Conservation (phyloP, 495 filamentous ascomycete genomes). For the Penicillium desertorum region DNA sequence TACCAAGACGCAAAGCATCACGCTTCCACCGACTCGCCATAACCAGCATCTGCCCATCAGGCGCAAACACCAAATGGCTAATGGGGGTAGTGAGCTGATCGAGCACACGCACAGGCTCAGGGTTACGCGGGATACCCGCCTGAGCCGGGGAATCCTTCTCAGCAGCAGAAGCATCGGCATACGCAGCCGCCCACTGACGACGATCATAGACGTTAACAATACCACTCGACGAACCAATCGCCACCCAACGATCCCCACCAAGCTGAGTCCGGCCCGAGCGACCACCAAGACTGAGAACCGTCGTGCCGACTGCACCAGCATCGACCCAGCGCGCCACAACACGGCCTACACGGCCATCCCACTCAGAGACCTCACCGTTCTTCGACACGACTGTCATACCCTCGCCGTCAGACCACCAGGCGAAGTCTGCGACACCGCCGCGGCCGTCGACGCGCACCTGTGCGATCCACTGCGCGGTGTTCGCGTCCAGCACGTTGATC, state of each 20-base stretch:
- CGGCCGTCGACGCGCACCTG: slow-evolving; percentile 79
- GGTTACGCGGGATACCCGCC: slow-evolving; percentile 57
- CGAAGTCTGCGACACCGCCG: slow-evolving; percentile 82
- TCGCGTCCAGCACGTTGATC: slow-evolving; percentile 78
- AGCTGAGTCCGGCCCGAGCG: slow-evolving; percentile 54
- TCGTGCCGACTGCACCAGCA: slow-evolving; percentile 84
- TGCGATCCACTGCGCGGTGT: slow-evolving; percentile 84
- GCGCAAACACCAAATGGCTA: slow-evolving; percentile 72
- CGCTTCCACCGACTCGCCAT: slow-evolving; percentile 83
- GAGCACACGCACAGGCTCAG: slow-evolving; percentile 66
- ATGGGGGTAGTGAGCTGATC: slow-evolving; percentile 86
- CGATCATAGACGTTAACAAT: slow-evolving; percentile 94
- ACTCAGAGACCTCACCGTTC: slow-evolving; percentile 92
- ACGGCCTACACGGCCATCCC: slow-evolving; percentile 61
- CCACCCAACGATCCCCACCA: slow-evolving; percentile 86
- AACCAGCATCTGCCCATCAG: slow-evolving; percentile 83
- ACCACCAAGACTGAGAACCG: slow-evolving; percentile 76
- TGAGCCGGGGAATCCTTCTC: slow-evolving; percentile 38
- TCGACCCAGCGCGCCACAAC: slow-evolving; percentile 84
- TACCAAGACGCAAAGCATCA: slow-evolving; percentile 75
- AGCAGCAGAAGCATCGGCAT: slow-evolving; percentile 28
- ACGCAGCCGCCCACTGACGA: slow-evolving; percentile 51
- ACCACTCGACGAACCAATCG: slow-evolving; percentile 78
- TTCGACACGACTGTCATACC: slow-evolving; percentile 75
- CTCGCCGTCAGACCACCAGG: slow-evolving; percentile 84